Base-by-base conservation (phyloP, 306 rosid genomes). In the Medicago arabica region DNA sequence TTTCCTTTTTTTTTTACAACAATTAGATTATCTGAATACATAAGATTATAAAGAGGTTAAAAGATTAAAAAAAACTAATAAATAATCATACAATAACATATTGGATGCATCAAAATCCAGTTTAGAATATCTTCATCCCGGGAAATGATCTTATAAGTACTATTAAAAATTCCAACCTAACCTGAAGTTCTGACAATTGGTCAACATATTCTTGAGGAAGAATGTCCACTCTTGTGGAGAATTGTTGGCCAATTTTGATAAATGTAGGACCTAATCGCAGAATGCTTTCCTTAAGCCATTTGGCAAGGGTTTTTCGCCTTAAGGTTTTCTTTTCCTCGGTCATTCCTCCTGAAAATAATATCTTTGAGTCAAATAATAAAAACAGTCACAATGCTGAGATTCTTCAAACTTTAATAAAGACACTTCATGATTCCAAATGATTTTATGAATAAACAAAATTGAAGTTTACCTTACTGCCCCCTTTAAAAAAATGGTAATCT, bases 181-280 rank as follows among this genome's bases (percentile, higher is more conserved):
- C 99, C 99, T 95, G 99, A 84, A 95, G 96, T 86, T 95, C 99
- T 17, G 99, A 89, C 80, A 95, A 87, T 76, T 95, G 97, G 80
- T 95, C 99, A 82, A 95, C 92, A 78, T 90, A 95, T 83, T 95
- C 99, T 81, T 95, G 99, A 16, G 97, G 90, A 60, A 95, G 99
- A 80, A 95, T 92, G 87, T 95, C 99, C 75, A 92, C 99, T 81
- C 99, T 95, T 9, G 99, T 95, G 78, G 99, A 95, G 88, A 95
- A 95, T 73, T 95, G 99, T 88, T 95, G 99, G 57, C 99, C 99
- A 75, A 95, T 88, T 89, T 95, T 95, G 86, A 95, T 95, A 84
- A 95, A 95, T 17, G 99, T 95, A 9, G 97, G 99, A 85, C 99
- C 99, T 82, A 95, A 80, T 83, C 99, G 89, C 82, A 95, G 86